phyloP scores from a whole-genome alignment of 345 rosid genomes.

The Sisymbrium irio region DNA sequence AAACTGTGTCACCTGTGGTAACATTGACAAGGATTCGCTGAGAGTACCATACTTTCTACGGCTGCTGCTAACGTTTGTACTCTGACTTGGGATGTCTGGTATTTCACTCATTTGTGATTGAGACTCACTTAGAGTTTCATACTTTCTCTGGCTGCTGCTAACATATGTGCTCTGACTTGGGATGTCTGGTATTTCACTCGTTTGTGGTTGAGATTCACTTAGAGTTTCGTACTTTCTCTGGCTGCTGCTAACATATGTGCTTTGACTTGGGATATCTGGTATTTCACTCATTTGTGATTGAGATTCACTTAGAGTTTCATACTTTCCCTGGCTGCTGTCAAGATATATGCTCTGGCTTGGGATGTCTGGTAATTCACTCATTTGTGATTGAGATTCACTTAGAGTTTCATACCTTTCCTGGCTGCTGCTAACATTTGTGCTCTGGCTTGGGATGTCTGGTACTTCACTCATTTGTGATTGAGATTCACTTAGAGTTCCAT shows the following conservation, averaged over 20 bases:
- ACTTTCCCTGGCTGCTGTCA: conserved; percentile 36
- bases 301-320: conserved; percentile 30
- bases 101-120: conserved; percentile 31
- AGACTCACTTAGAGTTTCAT: conserved; percentile 28
- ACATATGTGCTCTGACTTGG: conserved; percentile 28
- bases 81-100: conserved; percentile 27
- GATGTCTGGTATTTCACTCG: conserved; percentile 31
- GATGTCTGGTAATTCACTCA: conserved; percentile 30
- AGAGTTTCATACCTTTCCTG: conserved; percentile 34
- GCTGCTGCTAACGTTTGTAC: conserved; percentile 29
- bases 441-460: conserved; percentile 28
- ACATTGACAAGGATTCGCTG: conserved; percentile 40
- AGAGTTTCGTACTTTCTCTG: conserved; percentile 34
- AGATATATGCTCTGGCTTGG: conserved; percentile 27
- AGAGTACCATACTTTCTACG: conserved; percentile 34
- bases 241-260: conserved; percentile 29
- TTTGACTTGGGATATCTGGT: conserved; percentile 28
- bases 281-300: conserved; percentile 33
- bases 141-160: conserved; percentile 37
- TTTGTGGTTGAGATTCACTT: conserved; percentile 31
- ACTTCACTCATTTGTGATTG: conserved; percentile 32
- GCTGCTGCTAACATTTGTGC: conserved; percentile 30
- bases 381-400: conserved; percentile 32
- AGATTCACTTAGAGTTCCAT: conserved; percentile 30
- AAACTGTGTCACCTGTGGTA: conserved; percentile 48